Conservation (phyloP, 148 eudicot species). For the Polygonum aviculare region DNA sequence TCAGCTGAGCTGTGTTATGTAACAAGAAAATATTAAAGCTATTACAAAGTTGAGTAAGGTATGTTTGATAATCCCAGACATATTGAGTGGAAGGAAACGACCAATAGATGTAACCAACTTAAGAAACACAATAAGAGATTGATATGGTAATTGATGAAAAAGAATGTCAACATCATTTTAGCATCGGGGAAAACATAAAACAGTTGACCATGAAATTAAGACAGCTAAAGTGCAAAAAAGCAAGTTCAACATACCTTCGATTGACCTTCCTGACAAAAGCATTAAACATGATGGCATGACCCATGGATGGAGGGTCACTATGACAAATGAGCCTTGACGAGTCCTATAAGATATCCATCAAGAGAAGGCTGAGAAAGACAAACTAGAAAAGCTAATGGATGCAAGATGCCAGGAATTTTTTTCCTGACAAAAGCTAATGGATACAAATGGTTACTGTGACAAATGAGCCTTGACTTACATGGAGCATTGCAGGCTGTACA, state of each 20-base stretch:
- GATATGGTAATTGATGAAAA: neutral
- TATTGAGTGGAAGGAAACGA: neutral
- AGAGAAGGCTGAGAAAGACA: neutral
- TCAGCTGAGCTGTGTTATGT: neutral
- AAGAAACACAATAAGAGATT: neutral
- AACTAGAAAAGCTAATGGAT: neutral
- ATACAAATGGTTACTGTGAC: no score
- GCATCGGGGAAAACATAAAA: neutral
- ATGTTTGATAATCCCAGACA: neutral
- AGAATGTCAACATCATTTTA: neutral
- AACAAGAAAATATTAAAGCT: neutral
- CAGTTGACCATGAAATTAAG: neutral
- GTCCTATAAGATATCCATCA: neutral
- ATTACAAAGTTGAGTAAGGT: neutral
- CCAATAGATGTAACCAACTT: neutral
- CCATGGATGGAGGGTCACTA: neutral
- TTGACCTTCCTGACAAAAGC: neutral
- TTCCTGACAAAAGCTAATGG: neutral
- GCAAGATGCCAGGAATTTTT: neutral
- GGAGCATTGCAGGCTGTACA: neutral
- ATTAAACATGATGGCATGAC: neutral
- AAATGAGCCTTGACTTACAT: neutral
- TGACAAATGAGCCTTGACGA: neutral
- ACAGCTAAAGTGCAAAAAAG: neutral
- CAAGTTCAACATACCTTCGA: neutral